These are phyloP conservation scores for Wickerhamomyces chaumierensis DNA, from an alignment of 805 yeast genomes.

Conservation along the genomic window DNA sequence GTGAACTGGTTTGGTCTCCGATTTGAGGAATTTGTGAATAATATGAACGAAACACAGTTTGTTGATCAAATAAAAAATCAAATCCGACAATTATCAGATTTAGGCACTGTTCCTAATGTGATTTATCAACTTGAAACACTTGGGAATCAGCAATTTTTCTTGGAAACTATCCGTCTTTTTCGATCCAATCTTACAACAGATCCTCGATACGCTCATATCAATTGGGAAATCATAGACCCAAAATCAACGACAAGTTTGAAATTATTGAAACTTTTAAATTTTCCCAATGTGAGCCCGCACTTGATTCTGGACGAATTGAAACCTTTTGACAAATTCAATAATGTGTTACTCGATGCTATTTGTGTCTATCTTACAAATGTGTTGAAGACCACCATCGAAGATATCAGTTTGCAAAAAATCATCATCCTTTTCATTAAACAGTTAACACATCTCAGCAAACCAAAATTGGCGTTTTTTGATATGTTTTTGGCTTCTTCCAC, in stretches of 20 bases:
- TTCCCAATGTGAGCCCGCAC: constrained; percentile 7
- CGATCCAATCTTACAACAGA: background rate
- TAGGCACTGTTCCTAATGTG: constrained; percentile 8
- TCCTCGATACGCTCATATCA: constrained; percentile 1
- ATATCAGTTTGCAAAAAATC: background rate
- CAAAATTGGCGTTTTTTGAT: constrained; percentile 3
- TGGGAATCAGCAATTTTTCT: constrained; percentile 6
- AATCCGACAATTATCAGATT: constrained; percentile 1
- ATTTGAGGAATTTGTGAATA: constrained; percentile 12
- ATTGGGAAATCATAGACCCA: constrained; percentile 11
- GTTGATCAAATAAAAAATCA: constrained; percentile 3
- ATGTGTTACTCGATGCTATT: constrained; percentile 5
- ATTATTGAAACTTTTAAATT: constrained; percentile 6
- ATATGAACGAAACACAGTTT: constrained; percentile 5
- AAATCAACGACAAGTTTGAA: constrained; percentile 3
- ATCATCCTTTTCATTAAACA: constrained; percentile 2
- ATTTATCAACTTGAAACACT: constrained; percentile 6
- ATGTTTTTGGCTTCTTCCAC: constrained; percentile 3
- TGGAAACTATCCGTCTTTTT: background rate
- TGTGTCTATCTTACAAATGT: constrained; percentile 5
- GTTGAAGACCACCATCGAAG: background rate
- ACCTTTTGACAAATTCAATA: constrained; percentile 8
- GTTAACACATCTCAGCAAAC: constrained; percentile 1
- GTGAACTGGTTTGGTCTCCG: constrained; percentile 7
- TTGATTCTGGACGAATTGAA: constrained; percentile 9